These are phyloP conservation scores for Dalechampia spathulata DNA, from an alignment of 441 rosid genomes.

Conservation along the genomic window DNA sequence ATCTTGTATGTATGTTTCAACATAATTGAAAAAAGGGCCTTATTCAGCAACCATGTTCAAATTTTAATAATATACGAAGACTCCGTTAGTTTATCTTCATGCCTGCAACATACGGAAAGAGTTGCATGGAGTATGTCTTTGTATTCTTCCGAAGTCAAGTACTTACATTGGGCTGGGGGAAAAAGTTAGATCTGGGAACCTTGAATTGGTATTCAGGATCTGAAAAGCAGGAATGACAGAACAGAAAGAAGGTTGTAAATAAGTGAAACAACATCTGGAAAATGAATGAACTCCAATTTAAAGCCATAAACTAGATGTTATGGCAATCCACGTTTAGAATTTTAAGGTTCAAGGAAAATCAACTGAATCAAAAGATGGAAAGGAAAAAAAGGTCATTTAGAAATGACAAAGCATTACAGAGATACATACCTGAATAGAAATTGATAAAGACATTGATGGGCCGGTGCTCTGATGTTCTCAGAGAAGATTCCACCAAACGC, in stretches of 20 bases:
- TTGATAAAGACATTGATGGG: conserved; percentile 70
- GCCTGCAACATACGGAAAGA: too few species aligned
- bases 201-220: conserved; percentile 71
- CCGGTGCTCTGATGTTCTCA: conserved; percentile 63
- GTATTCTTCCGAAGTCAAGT: neutral
- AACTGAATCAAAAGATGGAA: too few species aligned
- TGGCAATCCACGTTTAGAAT: conserved; percentile 2
- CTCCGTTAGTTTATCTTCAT: too few species aligned
- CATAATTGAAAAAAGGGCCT: too few species aligned
- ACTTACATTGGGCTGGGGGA: conserved; percentile 92
- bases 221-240: too few species aligned
- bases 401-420: too few species aligned
- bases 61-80: too few species aligned
- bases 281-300: neutral
- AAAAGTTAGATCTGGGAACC: conserved; percentile 75
- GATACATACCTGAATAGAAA: conserved; percentile 84
- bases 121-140: neutral
- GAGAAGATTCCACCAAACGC: conserved; percentile 56
- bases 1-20: too few species aligned
- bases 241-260: too few species aligned
- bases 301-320: neutral
- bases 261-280: neutral
- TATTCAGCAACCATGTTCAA: too few species aligned
- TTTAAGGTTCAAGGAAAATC: too few species aligned
- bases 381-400: too few species aligned